phyloP scores from a whole-genome alignment of 2,329 filamentous ascomycete genomes.

The Gaeumannomyces sp. region DNA sequence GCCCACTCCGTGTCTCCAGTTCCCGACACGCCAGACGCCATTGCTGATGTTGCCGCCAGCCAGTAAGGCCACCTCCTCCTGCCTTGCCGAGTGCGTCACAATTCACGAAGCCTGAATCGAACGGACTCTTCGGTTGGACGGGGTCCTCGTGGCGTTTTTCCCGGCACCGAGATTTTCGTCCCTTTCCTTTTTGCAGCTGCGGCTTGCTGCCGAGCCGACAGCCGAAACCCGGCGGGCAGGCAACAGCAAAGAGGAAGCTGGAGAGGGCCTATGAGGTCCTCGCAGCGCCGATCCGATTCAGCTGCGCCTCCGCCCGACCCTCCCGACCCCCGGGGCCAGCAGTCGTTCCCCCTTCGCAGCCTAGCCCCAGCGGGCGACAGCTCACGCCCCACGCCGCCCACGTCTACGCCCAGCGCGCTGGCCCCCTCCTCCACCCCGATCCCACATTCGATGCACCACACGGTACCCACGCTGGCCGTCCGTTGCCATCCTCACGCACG shows the following conservation, averaged over 20 bases:
- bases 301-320: slow-evolving; percentile 12
- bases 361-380: slow-evolving; percentile 11
- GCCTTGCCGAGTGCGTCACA: background rate
- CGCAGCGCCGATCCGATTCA: slow-evolving; percentile 7
- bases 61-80: background rate
- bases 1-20: slow-evolving; percentile 6
- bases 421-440: slow-evolving; percentile 5
- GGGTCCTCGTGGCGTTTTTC: no score
- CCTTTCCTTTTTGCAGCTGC: background rate
- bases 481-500: slow-evolving; percentile 2
- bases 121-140: no score
- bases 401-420: slow-evolving; percentile 1
- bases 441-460: slow-evolving; percentile 10
- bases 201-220: background rate
- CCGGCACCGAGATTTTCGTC: no score
- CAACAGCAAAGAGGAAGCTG: background rate
- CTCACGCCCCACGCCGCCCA: slow-evolving; percentile 10
- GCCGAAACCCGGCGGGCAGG: background rate
- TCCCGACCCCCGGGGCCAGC: slow-evolving; percentile 8
- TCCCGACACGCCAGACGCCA: no score
- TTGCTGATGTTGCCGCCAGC: background rate
- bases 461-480: slow-evolving; percentile 6
- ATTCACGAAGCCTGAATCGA: background rate
- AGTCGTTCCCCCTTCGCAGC: slow-evolving; percentile 14
- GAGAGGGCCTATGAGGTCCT: slow-evolving; percentile 3